Percentiles rank a stretch among this genome's conserved stretches.
These are phyloP conservation scores for Samsoniella hepiali DNA, from an alignment of 2,329 filamentous ascomycete genomes.

Conservation along the genomic window DNA sequence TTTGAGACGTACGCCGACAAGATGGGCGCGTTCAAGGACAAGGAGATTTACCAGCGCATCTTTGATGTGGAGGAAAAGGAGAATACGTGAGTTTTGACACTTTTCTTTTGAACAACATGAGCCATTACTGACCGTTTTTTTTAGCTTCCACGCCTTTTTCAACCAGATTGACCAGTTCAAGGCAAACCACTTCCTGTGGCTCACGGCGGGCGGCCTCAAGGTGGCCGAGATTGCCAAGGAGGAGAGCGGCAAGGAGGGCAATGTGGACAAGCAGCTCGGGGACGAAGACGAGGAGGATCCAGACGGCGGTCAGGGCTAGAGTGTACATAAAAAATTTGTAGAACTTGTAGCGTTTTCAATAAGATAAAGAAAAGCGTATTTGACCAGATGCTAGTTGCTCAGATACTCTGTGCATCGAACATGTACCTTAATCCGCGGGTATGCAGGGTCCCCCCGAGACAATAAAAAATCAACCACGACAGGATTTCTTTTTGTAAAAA, in stretches of 20 bases:
- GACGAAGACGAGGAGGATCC: constrained; percentile 52
- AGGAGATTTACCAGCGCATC: constrained; percentile 87
- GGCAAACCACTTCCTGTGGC: constrained; percentile 69
- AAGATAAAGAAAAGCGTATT: background rate
- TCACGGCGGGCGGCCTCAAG: constrained; percentile 65
- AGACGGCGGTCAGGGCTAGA: constrained; percentile 44
- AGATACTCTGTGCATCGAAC: too few relatives aligned
- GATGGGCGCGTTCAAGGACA: constrained; percentile 85
- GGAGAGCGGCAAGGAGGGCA: constrained; percentile 39
- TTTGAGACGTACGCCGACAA: constrained; percentile 75
- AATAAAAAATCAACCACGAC: background rate
- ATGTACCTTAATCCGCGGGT: too few relatives aligned
- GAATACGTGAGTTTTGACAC: constrained; percentile 63
- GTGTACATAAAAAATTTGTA: background rate
- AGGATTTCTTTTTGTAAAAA: background rate
- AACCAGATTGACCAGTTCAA: constrained; percentile 75
- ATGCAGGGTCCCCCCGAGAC: too few relatives aligned
- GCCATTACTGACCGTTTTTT: background rate
- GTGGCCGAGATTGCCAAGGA: constrained; percentile 47
- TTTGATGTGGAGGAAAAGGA: constrained; percentile 86
- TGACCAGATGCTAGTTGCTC: background rate
- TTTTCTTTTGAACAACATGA: too few relatives aligned
- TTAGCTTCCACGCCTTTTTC: constrained; percentile 73
- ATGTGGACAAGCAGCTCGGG: constrained; percentile 46
- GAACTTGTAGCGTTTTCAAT: constrained; percentile 2